These are phyloP conservation scores for Brassica hybrid DNA, from an alignment of 441 rosid species.

Conservation along the genomic window DNA sequence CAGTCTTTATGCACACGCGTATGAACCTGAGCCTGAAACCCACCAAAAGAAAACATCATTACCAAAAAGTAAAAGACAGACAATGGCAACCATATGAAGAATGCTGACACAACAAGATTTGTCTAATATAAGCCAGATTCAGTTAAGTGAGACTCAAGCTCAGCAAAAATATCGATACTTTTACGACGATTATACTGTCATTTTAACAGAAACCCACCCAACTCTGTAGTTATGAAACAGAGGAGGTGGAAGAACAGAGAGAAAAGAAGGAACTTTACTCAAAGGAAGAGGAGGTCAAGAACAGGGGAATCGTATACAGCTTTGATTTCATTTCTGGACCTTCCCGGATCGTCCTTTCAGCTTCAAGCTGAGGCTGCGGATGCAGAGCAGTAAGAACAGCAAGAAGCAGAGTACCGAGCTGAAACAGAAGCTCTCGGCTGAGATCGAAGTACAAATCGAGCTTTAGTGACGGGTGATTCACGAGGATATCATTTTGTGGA, in stretches of 20 bases:
- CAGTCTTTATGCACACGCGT: constrained; percentile 96
- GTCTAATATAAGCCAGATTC: neutral
- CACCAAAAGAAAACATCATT: neutral
- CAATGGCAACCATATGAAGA: neutral
- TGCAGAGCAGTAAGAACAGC: constrained; percentile 39
- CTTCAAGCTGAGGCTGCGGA: constrained; percentile 79
- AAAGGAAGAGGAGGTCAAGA: constrained; percentile 91
- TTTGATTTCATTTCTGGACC: constrained; percentile 76
- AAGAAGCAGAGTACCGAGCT: neutral
- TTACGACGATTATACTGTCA: too few relatives aligned
- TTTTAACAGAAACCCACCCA: neutral
- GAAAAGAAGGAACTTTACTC: constrained; percentile 51
- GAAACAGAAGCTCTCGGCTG: neutral
- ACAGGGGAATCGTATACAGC: constrained; percentile 82
- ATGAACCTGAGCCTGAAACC: constrained; percentile 88
- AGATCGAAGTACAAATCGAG: neutral
- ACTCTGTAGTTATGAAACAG: constrained; percentile 5
- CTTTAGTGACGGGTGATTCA: constrained; percentile 84
- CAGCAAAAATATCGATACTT: neutral
- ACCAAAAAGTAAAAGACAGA: neutral
- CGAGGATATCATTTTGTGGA: constrained; percentile 90
- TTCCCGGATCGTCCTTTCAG: constrained; percentile 67
- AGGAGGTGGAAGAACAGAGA: neutral
- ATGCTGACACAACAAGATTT: too few relatives aligned
- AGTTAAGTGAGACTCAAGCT: neutral